phyloP scores from a whole-genome alignment of 371 early-diverging fungal species.

The Neoconidiobolus thromboides region DNA sequence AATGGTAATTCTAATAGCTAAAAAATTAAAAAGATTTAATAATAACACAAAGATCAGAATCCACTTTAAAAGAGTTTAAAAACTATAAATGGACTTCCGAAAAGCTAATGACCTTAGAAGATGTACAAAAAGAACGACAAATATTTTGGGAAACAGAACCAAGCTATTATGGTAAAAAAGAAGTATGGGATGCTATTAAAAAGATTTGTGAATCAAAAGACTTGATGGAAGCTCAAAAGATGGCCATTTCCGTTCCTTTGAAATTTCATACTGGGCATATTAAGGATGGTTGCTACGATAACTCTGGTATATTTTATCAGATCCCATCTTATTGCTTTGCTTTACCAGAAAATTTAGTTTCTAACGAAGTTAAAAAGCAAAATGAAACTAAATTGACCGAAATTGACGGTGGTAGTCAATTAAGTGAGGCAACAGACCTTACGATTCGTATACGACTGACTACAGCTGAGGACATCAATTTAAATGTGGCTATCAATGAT shows the following conservation, averaged over 20 bases:
- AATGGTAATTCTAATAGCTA: too few species aligned
- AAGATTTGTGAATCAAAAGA: slow-evolving; percentile 20
- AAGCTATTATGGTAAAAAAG: slow-evolving; percentile 30
- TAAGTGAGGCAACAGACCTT: background rate
- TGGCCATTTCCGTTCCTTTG: slow-evolving; percentile 38
- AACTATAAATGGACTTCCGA: slow-evolving; percentile 18
- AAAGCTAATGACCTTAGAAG: slow-evolving; percentile 19
- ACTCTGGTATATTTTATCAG: slow-evolving; percentile 39
- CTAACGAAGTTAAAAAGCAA: background rate
- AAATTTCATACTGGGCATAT: slow-evolving; percentile 46
- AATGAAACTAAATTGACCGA: background rate
- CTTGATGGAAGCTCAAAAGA: slow-evolving; percentile 27
- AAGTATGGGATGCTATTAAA: slow-evolving; percentile 52
- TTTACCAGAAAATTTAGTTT: slow-evolving; percentile 30
- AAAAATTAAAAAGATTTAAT: too few species aligned
- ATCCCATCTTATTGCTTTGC: slow-evolving; percentile 43
- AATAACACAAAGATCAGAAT: too few species aligned
- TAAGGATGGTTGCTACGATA: slow-evolving; percentile 50
- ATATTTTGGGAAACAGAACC: slow-evolving; percentile 62
- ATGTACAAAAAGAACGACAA: slow-evolving; percentile 26
- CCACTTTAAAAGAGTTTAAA: background rate
- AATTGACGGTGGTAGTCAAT: background rate
- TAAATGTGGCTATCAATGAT: background rate
- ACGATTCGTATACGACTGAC: background rate
- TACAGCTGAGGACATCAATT: background rate